Evolutionary conservation across 176 grass and related monocot species (phyloP), one percentile per base, ranked within the genome.

Genomic region (Leersia perrieri): DNA sequence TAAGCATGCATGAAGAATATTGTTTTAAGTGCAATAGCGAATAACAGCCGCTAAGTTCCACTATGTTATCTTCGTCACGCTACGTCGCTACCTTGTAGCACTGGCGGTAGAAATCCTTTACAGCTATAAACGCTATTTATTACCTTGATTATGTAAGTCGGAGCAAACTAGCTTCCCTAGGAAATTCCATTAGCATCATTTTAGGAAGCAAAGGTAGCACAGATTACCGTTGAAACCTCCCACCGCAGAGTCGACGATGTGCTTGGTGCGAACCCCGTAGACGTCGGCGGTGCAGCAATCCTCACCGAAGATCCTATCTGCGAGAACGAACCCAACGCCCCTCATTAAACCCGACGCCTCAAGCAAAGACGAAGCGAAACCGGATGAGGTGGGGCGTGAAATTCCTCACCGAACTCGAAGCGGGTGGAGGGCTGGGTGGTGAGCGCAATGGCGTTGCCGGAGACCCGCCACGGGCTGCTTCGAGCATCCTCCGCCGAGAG

Each of bases 351-450:
- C 32, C 12, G 33, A 67, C 16, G 31, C 23, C 29, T 11, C 66
- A 33, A 32, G 16, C 33, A 7, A 3, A 10, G n/a, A 2, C 0
- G 5, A 33, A 11, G 18, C 41, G 68, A 64, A 73, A 20, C 35
- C 8, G 39, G 36, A 1, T 25, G 57, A 0, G 22, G 6, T 33
- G 32, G 36, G 34, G 33, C 3, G 42, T 28, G 18, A 23, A 58
- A 27, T 44, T 76, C 26, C 76, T 68, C 30, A 98, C 95, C 92
- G 53, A 93, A 95, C n/a, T 98, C 92, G 84, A 98, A 98, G 68
- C 86, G 87, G 58, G 30, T 71, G 22, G 95, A 77, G 33, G 78
- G 69, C 63, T 94, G 87, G 41, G 84, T 66, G 39, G 82, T 16
- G 74, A 94, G 90, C 27, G 85, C 66, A 69, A 98, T 88, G 83